A percentile compares a stretch with the other conserved stretches of the same genome.
These are phyloP conservation scores for Trichoderma sp. DNA, from an alignment of 2,329 filamentous ascomycete species.

Conservation along the genomic window DNA sequence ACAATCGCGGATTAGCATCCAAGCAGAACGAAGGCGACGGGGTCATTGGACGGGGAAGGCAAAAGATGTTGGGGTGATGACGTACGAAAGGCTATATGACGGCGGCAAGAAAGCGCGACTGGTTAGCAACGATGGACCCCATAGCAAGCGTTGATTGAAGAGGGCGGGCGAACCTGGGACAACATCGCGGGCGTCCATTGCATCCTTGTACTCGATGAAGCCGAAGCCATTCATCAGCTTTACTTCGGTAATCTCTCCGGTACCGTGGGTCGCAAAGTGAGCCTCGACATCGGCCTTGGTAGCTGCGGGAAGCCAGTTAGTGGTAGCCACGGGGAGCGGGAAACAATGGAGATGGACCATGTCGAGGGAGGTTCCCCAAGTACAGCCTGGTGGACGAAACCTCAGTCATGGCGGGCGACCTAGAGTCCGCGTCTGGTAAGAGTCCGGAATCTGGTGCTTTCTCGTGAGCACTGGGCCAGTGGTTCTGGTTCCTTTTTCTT, in stretches of 20 bases:
- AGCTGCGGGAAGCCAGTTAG: constrained; percentile 61
- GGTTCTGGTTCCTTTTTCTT: not conserved
- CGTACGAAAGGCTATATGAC: constrained; percentile 58
- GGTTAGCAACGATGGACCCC: constrained; percentile 24
- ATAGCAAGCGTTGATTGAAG: not conserved
- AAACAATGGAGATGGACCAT: constrained; percentile 60
- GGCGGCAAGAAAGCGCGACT: constrained; percentile 20
- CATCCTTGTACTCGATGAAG: constrained; percentile 99
- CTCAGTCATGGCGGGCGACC: constrained; percentile 65
- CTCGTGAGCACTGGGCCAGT: not conserved
- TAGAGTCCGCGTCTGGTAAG: not conserved
- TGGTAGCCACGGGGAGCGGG: constrained; percentile 32
- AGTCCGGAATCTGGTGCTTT: not conserved
- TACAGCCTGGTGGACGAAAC: constrained; percentile 95
- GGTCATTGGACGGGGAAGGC: not conserved
- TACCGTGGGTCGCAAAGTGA: constrained; percentile 93
- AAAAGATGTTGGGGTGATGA: constrained; percentile 32
- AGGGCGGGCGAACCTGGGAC: constrained; percentile 74
- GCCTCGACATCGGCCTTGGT: constrained; percentile 96
- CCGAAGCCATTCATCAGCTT: constrained; percentile 99
- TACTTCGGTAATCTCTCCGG: constrained; percentile 96
- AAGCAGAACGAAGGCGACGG: constrained; percentile 19
- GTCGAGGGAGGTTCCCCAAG: constrained; percentile 94
- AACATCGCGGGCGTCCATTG: constrained; percentile 96
- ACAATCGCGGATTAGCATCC: not conserved